A percentile compares a stretch with the other conserved stretches of the same genome.
phyloP scores from a whole-genome alignment of 2,329 filamentous ascomycete genomes.

The Arthroderma uncinatum region DNA sequence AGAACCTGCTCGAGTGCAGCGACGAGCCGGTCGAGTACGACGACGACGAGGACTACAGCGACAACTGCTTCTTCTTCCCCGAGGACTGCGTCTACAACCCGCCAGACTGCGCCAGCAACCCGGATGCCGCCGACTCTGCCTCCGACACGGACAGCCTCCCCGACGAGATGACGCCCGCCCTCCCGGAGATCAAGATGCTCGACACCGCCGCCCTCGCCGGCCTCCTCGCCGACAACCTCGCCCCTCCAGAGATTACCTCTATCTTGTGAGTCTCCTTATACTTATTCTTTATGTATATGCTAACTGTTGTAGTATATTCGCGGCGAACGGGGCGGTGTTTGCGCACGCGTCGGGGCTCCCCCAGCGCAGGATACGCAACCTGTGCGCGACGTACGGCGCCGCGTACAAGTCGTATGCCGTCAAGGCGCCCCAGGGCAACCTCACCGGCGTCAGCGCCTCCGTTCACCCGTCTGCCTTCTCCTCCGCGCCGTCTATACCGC shows the following conservation, averaged over 20 bases:
- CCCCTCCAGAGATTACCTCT: constrained; percentile 34
- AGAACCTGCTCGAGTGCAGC: constrained; percentile 31
- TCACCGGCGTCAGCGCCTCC: constrained; percentile 34
- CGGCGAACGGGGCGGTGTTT: constrained; percentile 36
- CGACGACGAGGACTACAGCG: constrained; percentile 32
- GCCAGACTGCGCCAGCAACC: constrained; percentile 1
- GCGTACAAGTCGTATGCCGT: constrained; percentile 35
- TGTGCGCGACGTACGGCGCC: constrained; percentile 35
- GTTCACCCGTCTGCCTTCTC: constrained; percentile 35
- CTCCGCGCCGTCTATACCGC: constrained; percentile 30
- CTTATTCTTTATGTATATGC: not conserved
- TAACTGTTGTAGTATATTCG: constrained; percentile 27
- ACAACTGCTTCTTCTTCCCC: constrained; percentile 36
- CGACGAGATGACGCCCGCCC: constrained; percentile 31
- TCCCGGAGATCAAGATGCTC: constrained; percentile 35
- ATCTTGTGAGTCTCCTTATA: constrained; percentile 26
- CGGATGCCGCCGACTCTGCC: constrained; percentile 16
- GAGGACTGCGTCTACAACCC: constrained; percentile 34
- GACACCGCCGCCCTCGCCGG: constrained; percentile 33
- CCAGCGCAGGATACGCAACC: constrained; percentile 31
- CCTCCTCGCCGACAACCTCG: constrained; percentile 33
- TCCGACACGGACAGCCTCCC: constrained; percentile 20
- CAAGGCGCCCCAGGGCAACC: constrained; percentile 30
- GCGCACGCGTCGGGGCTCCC: constrained; percentile 32
- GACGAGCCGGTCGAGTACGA: constrained; percentile 35